Base-by-base conservation (phyloP, 768 basidiomycete species). In the Naganishia antarctica region DNA sequence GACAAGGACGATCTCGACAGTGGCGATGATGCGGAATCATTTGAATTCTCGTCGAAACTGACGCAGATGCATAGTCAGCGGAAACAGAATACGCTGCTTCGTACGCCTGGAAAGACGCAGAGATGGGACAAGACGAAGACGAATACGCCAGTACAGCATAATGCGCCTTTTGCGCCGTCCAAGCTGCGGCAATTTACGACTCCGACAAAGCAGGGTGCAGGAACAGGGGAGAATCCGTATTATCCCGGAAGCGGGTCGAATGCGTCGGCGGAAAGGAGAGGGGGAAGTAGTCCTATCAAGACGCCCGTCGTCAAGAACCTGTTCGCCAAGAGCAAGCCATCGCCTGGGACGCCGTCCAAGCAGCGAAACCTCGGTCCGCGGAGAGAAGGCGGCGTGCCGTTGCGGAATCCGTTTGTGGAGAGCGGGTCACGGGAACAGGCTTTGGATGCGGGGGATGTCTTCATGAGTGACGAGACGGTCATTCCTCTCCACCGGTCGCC, bases 11-110 rank as follows among this genome's bases (percentile, higher is more conserved):
- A 46, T 16, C 25, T 8, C 29, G 59, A 45, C 26, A 43, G 31
- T 11, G 26, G 7, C 29, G 59, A 45, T 16, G 59, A 45, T 11
- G 26, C 25, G 16, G 59, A 60, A 26, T 29, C 41, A 1, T 45
- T 45, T 16, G 59, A 60, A n/a, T 60, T 60, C 25, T 47, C 45
- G 26, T 47, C 59, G n/a, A 44, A 47, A 26, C 45, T 64, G 2
- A 64, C 63, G 41, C 63, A 64, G 46, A 58, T 64, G 63, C 57
- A 59, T 11, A 46, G 44, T 43, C 51, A 50, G 23, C 51, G 63
- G 21, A 46, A 64, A 29, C 41, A 37, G 32, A 43, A 41, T 26
- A 60, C 41, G 12, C 16, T 60, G 31, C 43, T 60, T 41, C 59
- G 45, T 8, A 60, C 59, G 18, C 59, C 59, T 4, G 59, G 41